phyloP scores from a whole-genome alignment of 1,139 yeast genomes.

The Yamadazyma epiphylla region DNA sequence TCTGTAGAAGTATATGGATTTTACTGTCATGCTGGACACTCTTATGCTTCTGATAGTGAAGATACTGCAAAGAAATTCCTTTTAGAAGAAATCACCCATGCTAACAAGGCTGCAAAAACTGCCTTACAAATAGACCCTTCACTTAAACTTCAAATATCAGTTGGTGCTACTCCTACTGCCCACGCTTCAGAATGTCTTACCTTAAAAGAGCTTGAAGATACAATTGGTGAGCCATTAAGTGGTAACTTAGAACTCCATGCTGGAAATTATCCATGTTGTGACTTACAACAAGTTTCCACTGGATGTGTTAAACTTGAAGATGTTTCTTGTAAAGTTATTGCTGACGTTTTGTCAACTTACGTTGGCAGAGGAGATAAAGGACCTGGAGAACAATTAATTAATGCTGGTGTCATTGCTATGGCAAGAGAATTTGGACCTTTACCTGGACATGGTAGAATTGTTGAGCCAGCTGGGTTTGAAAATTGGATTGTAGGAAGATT shows the following conservation, averaged over 20 bases:
- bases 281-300: conserved; percentile 72
- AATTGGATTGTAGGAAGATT: conserved; percentile 56
- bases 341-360: conserved; percentile 63
- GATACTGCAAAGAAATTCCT: conserved; percentile 47
- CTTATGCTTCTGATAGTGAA: conserved; percentile 50
- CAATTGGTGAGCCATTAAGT: conserved; percentile 25
- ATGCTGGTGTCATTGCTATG: conserved; percentile 71
- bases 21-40: conserved; percentile 79
- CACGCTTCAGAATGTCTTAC: conserved; percentile 48
- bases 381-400: conserved; percentile 62
- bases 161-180: conserved; percentile 83
- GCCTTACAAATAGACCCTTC: conserved; percentile 20
- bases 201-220: conserved; percentile 14
- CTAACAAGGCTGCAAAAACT: conserved; percentile 48
- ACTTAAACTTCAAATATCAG: conserved; percentile 43
- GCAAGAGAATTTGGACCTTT: conserved; percentile 58
- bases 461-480: conserved; percentile 32
- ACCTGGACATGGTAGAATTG: conserved; percentile 48
- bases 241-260: conserved; percentile 71
- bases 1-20: conserved; percentile 57
- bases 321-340: conserved; percentile 56
- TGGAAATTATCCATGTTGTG: conserved; percentile 73
- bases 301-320: conserved; percentile 46
- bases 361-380: conserved; percentile 41
- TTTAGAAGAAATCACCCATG: conserved; percentile 53